Base-by-base conservation (phyloP, 495 filamentous ascomycete species). In the Extremus antarcticus region DNA sequence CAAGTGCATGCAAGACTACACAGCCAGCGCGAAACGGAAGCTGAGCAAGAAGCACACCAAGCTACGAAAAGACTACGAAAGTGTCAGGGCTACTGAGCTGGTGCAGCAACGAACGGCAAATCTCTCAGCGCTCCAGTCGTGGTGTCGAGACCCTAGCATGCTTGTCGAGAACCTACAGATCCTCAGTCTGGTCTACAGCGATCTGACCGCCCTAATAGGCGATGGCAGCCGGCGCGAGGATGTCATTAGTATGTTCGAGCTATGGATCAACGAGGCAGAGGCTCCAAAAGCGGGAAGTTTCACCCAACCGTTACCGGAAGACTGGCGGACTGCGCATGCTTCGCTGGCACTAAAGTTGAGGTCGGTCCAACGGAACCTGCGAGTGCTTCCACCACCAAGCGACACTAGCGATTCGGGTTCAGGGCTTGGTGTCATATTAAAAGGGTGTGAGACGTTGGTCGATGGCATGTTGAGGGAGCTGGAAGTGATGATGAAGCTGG, bases 391-490 rank as follows among this genome's bases (percentile, higher is more conserved):
- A 17, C 55, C 59, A 10, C 43, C 49, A 17, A 24, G 24, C 17
- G 8, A 15, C 20, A 11, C 20, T 11, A 21, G 25, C 10, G 43
- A 47, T 2, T 4, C 48, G 41, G 25, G 25, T 13, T 58, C 59
- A 10, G 29, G 35, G 3, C 39, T 62, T 21, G 38, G 21, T 20
- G 29, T 55, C 1, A 21, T 58, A 25, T 22, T 58, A 7, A 35
- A 32, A 17, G 19, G 25, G 2, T 58, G 55, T 17, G 35, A 23
- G 21, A 20, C 16, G 22, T 17, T 58, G 39, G 23, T 58, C 1
- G 55, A 51, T 10, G 59, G 51, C 1, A 62, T 56, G 56, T 41
- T 56, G 41, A 56, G 35, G 46, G 60, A 63, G 53, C 25, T 63
- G 24, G 60, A 63, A 24, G 16, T 63, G 2, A 63, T 63, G 60